Base-by-base conservation (phyloP, 108 stramenopile species). In the Chaetoceros muelleri region DNA sequence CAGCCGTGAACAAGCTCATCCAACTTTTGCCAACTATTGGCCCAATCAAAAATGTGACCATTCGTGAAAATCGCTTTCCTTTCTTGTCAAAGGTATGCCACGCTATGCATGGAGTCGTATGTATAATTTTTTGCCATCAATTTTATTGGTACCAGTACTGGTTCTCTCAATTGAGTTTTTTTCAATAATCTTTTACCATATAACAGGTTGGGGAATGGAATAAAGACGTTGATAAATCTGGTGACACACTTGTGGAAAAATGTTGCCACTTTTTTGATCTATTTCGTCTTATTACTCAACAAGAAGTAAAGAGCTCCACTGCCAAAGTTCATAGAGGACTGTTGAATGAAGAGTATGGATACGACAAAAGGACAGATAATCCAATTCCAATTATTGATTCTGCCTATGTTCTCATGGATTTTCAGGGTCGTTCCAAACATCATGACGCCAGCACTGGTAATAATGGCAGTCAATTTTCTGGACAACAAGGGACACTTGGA, bases 241-340 rank as follows among this genome's bases (percentile, higher is more conserved):
- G 83, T 22, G 81, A 80, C 49, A 86, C 85, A 2, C 58, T 90
- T 28, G 89, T 90, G 1, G 89, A 85, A 55, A 90, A 90, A 28
- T 90, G 89, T 55, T 85, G 84, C 52, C 89, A 90, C 57, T 90
- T 90, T 59, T 90, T 86, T 68, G 84, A 90, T 60, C 52, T 90
- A 3, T 86, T 90, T 55, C 85, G 89, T 24, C 61, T 90, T 30
- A 85, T 90, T 48, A 90, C 79, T 28, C 64, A 71, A 1, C 61
- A 82, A 65, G 89, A 90, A 59, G 81, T 74, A 46, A 54, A 65
- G n/a, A 61, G 63, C 17, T 55, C 79, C 5, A 30, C 60, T 44
- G 47, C 70, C 44, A 27, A 72, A 60, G 81, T 77, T 1, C 84
- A 85, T 47, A 65, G 84, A 31, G 87, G 87, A 1, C 61, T 89